phyloP scores from a whole-genome alignment of 2,329 filamentous ascomycete species.

The Juglanconis sp. region DNA sequence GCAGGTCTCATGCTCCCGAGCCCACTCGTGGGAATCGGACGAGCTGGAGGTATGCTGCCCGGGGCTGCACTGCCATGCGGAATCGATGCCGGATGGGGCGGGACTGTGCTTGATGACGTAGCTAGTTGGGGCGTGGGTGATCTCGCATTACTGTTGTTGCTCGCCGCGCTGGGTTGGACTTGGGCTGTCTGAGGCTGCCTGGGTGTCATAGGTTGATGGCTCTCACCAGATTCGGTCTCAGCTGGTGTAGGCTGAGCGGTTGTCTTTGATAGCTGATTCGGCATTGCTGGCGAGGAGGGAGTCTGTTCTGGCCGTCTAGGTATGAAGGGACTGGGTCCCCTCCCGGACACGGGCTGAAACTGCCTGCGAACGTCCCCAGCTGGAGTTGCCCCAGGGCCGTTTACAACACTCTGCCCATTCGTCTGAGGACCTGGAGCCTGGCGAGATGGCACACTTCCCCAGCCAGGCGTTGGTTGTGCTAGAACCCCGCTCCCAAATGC shows the following conservation, averaged over 20 bases:
- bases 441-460: not conserved
- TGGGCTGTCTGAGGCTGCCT: not conserved
- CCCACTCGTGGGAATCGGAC: not conserved
- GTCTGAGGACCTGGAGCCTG: too few species aligned
- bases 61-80: not conserved
- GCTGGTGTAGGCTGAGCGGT: not conserved
- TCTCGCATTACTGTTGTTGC: too few species aligned
- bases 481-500: not conserved
- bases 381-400: too few species aligned
- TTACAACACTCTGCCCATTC: too few species aligned
- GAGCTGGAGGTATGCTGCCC: not conserved
- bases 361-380: too few species aligned
- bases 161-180: not conserved
- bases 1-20: not conserved
- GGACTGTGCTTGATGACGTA: not conserved
- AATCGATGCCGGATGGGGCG: not conserved
- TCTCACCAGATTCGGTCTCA: not conserved
- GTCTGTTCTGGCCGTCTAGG: too few species aligned
- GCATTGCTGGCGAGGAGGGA: not conserved
- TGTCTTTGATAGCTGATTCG: not conserved
- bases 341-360: too few species aligned
- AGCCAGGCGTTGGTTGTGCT: not conserved
- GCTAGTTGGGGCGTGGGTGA: not conserved
- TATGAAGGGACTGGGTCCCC: too few species aligned
- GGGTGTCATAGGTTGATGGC: not conserved